Base-by-base conservation (phyloP, 2,329 filamentous ascomycete genomes). In the Xylariaceae sp. region DNA sequence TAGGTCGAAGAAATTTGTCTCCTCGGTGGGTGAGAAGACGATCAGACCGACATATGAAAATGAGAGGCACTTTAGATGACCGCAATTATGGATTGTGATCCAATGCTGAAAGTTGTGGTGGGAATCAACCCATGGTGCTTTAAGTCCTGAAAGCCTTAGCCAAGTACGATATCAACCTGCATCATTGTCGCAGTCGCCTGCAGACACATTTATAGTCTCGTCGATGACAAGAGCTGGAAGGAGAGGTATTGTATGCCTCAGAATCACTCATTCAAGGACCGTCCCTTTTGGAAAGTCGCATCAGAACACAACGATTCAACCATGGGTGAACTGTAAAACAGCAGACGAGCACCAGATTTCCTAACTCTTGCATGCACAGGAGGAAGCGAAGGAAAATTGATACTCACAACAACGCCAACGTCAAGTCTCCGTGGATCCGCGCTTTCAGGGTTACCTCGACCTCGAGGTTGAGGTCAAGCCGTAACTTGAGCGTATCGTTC, bases 371-470 rank as follows among this genome's bases (percentile, higher is more conserved):
- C 23, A n/a, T 3, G 42, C 3, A 55, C 37, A 39, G 48, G 53
- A 39, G 44, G 9, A 42, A 60, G 35, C 61, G 60, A 56, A 56
- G 13, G 51, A 13, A 9, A 54, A 56, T 10, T 45, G 9, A 56
- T 52, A 78, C 80, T 74, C 76, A 83, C 80, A 83, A 75, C 66
- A 94, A 80, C 64, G 86, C 88, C 65, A 94, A 74, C 53, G 88
- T 90, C 64, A 95, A 76, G 77, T 95, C 91, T 71, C 91, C 91
- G 66, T 92, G 86, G 67, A 94, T 92, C 74, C 88, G 87, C 18
- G 90, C 90, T 80, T 94, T 94, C 60, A 94, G 81, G 69, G 92
- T 88, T 64, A 94, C 89, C 74, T 94, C 90, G 57, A 94, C 83
- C 68, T 94, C 90, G 60, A 94, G 78, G 73, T 94, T 94, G 62